Percentiles rank a stretch among this genome's conserved stretches.
phyloP scores from a whole-genome alignment of 805 yeast genomes.

The Candida succiphila region DNA sequence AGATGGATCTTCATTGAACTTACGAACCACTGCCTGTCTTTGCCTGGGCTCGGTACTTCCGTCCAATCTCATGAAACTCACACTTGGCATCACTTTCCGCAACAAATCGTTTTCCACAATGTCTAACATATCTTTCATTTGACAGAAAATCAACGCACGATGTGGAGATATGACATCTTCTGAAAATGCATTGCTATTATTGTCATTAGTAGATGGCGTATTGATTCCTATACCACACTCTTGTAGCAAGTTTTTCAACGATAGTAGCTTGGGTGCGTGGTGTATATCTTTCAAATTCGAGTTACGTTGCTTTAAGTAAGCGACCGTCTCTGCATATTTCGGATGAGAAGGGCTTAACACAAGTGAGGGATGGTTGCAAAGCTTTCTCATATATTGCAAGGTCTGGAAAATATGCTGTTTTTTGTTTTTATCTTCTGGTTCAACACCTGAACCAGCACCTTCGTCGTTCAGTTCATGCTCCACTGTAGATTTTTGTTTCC shows the following conservation, averaged over 20 bases:
- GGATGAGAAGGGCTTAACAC: constrained; percentile 82
- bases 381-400: constrained; percentile 90
- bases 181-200: constrained; percentile 18
- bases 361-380: constrained; percentile 93
- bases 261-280: constrained; percentile 85
- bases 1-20: constrained; percentile 94
- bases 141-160: constrained; percentile 91
- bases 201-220: constrained; percentile 18
- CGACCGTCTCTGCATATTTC: constrained; percentile 57
- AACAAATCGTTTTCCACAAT: constrained; percentile 88
- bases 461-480: constrained; percentile 47
- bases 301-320: constrained; percentile 47
- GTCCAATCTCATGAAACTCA: constrained; percentile 88
- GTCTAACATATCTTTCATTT: constrained; percentile 94
- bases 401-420: constrained; percentile 97
- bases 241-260: constrained; percentile 65
- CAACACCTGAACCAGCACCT: too few relatives aligned
- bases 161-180: constrained; percentile 79
- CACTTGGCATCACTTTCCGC: constrained; percentile 77
- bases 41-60: constrained; percentile 90
- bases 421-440: constrained; percentile 22
- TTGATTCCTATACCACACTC: constrained; percentile 87
- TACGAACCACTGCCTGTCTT: constrained; percentile 82
- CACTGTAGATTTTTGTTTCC: constrained; percentile 68
- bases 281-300: constrained; percentile 59